These are phyloP conservation scores for Ophiostoma angusticollis DNA, from an alignment of 2,329 filamentous ascomycete species.

Conservation along the genomic window DNA sequence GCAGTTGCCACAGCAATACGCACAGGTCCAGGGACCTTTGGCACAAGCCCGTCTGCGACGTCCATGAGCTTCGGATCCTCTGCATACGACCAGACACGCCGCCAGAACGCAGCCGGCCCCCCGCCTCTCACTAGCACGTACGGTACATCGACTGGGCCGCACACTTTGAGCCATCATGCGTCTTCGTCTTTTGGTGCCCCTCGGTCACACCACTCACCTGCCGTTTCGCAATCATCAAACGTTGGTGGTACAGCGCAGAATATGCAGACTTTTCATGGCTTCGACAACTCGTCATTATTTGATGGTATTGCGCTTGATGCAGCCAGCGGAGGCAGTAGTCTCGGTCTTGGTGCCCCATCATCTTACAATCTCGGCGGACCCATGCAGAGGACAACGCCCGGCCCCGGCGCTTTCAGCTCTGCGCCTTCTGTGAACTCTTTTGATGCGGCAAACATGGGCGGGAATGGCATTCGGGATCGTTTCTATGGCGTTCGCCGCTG, in stretches of 20 bases:
- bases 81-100: slow-evolving; percentile 9
- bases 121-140: slow-evolving; percentile 12
- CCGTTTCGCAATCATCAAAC: slow-evolving; percentile 6
- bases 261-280: slow-evolving; percentile 15
- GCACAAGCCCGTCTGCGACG: neutral
- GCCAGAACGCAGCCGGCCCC: slow-evolving; percentile 9
- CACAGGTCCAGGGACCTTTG: slow-evolving; percentile 1
- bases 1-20: slow-evolving; percentile 2
- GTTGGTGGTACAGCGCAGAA: slow-evolving; percentile 8
- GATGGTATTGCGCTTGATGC: slow-evolving; percentile 21
- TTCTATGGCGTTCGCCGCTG: neutral
- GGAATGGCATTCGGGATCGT: too few relatives aligned
- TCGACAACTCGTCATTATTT: slow-evolving; percentile 13
- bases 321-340: slow-evolving; percentile 14
- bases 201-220: slow-evolving; percentile 13
- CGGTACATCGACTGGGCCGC: slow-evolving; percentile 1
- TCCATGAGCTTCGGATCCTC: slow-evolving; percentile 11
- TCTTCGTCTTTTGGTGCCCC: slow-evolving; percentile 12
- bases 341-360: slow-evolving; percentile 15
- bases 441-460: too few relatives aligned
- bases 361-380: slow-evolving; percentile 17
- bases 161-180: slow-evolving; percentile 9
- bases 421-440: slow-evolving; percentile 16
- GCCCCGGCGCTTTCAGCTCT: slow-evolving; percentile 9
- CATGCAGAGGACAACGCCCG: slow-evolving; percentile 17